Base-by-base conservation (phyloP, 179 eudicot species). In the Beta lomatogona region DNA sequence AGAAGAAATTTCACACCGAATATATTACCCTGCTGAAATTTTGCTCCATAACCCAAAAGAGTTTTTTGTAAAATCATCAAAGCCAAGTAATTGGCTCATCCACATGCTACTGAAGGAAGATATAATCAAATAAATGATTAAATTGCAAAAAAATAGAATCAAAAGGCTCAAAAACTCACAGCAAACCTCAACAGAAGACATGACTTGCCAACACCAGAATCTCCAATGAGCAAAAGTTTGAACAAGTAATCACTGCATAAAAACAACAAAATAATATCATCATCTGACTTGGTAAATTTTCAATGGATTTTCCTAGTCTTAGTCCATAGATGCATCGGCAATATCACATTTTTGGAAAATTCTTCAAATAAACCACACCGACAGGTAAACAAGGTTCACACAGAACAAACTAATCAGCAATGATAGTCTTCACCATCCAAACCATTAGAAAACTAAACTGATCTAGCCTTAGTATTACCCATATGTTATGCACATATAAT, bases 161-260 rank as follows among this genome's bases (percentile, higher is more conserved):
- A 54, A 22, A 78, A 59, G 36, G 57, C 18, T 77, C 19, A 21
- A 19, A 46, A 46, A 68, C 85, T 82, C 73, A 85, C 87, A 73
- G 87, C 87, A 85, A 85, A 85, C 73, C 87, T 82, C 81, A 85
- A 77, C 45, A 85, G 85, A 18, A 85, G 87, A 82, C 87, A 85
- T 3, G 87, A 85, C 78, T 85, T 85, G 41, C 87, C 87, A 76
- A 85, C 87, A 85, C 87, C 87, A 28, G 87, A 85, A 71, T 85
- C 87, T 53, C 87, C 87, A 76, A 85, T 85, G 59, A 85, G 87
- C 81, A 85, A 77, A 79, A 85, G 87, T 80, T 85, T 85, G 83
- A 85, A 85, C 78, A 85, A 69, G 74, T 85, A 85, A 68, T 85
- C 87, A 54, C 87, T 85, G 83, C 85, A 85, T 55, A 4, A 70